Base-by-base conservation (phyloP, 139 green algal genomes). In the Chlamydomonas incerta region DNA sequence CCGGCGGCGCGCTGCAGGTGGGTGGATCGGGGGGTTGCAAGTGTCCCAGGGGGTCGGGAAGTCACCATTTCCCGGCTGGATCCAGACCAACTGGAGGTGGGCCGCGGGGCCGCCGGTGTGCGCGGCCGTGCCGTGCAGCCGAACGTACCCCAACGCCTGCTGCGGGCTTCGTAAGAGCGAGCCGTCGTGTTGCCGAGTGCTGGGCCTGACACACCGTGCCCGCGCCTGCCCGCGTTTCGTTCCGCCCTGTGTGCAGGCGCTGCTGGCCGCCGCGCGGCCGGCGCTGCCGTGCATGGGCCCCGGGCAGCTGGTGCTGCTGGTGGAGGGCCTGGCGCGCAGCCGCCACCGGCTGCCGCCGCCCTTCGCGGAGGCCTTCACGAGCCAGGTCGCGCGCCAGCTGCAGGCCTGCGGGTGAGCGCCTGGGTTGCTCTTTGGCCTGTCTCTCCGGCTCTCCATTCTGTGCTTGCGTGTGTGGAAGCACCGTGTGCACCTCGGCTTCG, bases 241-340 rank as follows among this genome's bases (percentile, higher is more conserved):
- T n/a, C n/a, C n/a, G n/a, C n/a, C n/a, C n/a, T 50, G 41, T 50
- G 5, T 50, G 41, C 8, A 50, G 41, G 41, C 74, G 31, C 55
- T 69, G 31, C 55, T 69, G 17, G 33, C 31, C 23, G 55, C 33
- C 26, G n/a, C 74, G 55, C 33, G 41, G 5, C 41, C 41, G 41
- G 41, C 26, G 60, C 34, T 10, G 33, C 35, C 15, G 57, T 18
- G 11, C 60, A 72, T 72, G 75, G 62, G 60, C 62, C 75, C 75
- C 17, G 62, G 28, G 9, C 60, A 83, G 75, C 28, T 83, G 46
- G 77, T 83, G 41, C 33, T 74, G 46, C 77, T 83, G 62, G 77
- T 83, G 41, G 77, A 74, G 77, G 63, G 63, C 17, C 63, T 83
- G 28, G 75, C 75, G 60, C 34, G 75, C 20, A 21, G 20, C 5